These are phyloP conservation scores for Lagenaria siceraria DNA, from an alignment of 306 rosid species.

Conservation along the genomic window DNA sequence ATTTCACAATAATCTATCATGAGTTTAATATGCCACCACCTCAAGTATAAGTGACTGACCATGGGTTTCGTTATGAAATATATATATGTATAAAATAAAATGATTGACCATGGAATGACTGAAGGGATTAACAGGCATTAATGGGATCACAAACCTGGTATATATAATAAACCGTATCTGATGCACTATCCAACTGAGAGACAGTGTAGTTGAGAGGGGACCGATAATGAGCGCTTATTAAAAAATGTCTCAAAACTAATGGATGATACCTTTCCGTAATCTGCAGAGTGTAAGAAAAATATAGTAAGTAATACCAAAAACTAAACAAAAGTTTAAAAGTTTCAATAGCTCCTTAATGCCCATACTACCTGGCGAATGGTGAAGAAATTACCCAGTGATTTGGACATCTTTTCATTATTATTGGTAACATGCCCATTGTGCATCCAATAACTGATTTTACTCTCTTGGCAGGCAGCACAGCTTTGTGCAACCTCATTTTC, in stretches of 20 bases:
- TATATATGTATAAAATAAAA: too few species aligned
- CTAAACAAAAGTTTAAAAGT: neutral
- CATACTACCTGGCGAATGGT: conserved; percentile 90
- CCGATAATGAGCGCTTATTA: conserved; percentile 70
- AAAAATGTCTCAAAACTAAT: conserved; percentile 74
- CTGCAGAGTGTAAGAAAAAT: conserved; percentile 33
- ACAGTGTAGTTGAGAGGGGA: conserved; percentile 77
- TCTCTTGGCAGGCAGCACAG: conserved; percentile 72
- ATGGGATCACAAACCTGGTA: conserved; percentile 45
- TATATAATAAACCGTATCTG: conserved; percentile 71
- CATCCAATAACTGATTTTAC: conserved; percentile 71
- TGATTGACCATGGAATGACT: neutral
- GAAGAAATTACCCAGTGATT: conserved; percentile 88
- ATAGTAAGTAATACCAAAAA: neutral
- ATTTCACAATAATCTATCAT: neutral
- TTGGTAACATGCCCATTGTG: conserved; percentile 95
- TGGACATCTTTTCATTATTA: conserved; percentile 88
- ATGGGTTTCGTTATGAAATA: neutral
- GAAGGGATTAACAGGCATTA: neutral
- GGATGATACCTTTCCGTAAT: conserved; percentile 73
- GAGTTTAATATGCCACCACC: neutral
- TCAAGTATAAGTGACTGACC: neutral
- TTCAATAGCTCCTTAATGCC: neutral
- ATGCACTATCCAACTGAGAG: conserved; percentile 64
- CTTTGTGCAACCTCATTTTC: conserved; percentile 96